Percentiles rank a stretch among this genome's conserved stretches.
phyloP scores from a whole-genome alignment of 768 basidiomycete genomes.

The Kwoniella dendrophila region DNA sequence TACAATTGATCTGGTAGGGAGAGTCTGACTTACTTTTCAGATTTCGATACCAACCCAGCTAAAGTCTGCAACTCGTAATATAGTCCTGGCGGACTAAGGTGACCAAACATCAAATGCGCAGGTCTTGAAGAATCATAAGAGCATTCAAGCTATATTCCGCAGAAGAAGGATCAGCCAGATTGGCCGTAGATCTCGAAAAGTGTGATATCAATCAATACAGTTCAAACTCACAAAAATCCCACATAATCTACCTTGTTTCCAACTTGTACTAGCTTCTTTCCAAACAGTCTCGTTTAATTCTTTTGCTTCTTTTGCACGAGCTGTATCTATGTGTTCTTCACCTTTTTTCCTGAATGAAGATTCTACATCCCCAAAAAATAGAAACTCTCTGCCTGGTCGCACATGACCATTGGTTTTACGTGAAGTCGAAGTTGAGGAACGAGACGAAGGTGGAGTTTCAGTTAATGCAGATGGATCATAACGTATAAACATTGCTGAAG shows the following conservation, averaged over 20 bases:
- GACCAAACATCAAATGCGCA: conserved; percentile 74
- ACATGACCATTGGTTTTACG: not conserved
- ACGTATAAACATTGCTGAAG: conserved; percentile 82
- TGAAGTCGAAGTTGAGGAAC: not conserved
- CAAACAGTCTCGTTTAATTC: conserved; percentile 70
- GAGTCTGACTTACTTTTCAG: conserved; percentile 14
- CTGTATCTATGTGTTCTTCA: conserved; percentile 18
- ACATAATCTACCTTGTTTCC: conserved; percentile 63
- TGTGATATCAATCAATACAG: not conserved
- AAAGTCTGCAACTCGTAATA: conserved; percentile 68
- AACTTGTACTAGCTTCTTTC: conserved; percentile 78
- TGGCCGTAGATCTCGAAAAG: not conserved
- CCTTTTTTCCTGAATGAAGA: conserved; percentile 56
- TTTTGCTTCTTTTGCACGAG: conserved; percentile 21
- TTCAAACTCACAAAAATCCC: conserved; percentile 71
- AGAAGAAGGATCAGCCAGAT: not conserved
- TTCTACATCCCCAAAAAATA: conserved; percentile 95
- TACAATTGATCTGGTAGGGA: not conserved
- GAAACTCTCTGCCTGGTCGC: conserved; percentile 62
- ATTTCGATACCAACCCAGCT: conserved; percentile 53
- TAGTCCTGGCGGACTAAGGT: conserved; percentile 79
- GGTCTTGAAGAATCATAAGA: conserved; percentile 77
- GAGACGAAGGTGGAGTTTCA: conserved; percentile 24
- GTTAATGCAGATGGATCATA: conserved; percentile 59
- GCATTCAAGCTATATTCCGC: conserved; percentile 65